A percentile compares a stretch with the other conserved stretches of the same genome.
Evolutionary conservation across 805 yeast genomes (phyloP).

Genomic region (Spathaspora sp.): DNA sequence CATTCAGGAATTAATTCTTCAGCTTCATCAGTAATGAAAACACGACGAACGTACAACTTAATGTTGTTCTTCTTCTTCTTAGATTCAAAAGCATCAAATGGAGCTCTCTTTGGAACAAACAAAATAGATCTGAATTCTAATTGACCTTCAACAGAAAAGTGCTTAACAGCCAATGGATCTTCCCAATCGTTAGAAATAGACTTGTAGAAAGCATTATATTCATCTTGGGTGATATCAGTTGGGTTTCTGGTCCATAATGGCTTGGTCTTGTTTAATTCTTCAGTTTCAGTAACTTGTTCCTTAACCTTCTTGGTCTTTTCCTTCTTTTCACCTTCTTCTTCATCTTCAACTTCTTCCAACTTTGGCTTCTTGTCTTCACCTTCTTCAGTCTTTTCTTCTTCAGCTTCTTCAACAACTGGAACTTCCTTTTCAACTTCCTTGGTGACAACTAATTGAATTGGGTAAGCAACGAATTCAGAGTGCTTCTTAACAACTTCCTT

Average conservation of each 20-base stretch:
- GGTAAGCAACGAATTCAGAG: constrained; percentile 98
- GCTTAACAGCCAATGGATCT: constrained; percentile 99
- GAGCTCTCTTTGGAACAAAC: constrained; percentile 98
- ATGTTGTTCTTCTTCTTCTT: constrained; percentile 99
- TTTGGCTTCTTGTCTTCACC: constrained; percentile 64
- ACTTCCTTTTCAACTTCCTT: constrained; percentile 99
- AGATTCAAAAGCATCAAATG: constrained; percentile 95
- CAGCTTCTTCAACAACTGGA: constrained; percentile 64
- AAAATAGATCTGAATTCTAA: constrained; percentile 97
- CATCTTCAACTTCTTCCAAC: constrained; percentile 76
- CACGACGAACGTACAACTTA: constrained; percentile 98
- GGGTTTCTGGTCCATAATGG: constrained; percentile 99
- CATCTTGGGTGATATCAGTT: constrained; percentile 94
- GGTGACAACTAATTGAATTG: constrained; percentile 96
- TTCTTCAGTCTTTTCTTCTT: constrained; percentile 12
- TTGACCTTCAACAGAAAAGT: constrained; percentile 99
- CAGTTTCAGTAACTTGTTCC: constrained; percentile 92
- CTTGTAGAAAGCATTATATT: constrained; percentile 98
- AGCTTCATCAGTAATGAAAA: constrained; percentile 98
- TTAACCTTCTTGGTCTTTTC: constrained; percentile 83
- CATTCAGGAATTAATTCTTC: constrained; percentile 99
- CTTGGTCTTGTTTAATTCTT: constrained; percentile 97
- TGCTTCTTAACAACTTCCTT: constrained; percentile 99
- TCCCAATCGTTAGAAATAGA: constrained; percentile 99
- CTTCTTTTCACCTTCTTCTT: constrained; percentile 64